Evolutionary conservation across 495 filamentous ascomycete genomes (phyloP).

Genomic region (Trichoderma asperelloides): DNA sequence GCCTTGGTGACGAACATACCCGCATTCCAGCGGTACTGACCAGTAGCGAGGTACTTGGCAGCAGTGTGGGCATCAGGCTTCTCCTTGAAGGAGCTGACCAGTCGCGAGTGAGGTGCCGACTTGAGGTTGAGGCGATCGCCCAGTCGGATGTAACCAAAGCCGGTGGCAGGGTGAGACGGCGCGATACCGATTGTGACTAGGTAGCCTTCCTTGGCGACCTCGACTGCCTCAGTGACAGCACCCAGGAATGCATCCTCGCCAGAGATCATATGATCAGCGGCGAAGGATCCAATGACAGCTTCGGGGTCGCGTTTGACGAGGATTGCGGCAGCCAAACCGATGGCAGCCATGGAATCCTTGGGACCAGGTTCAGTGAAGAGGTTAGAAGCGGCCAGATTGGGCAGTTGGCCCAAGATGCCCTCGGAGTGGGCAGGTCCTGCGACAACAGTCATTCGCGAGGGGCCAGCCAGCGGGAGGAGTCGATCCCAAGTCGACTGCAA

Average conservation of each 20-base stretch:
- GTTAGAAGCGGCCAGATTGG: neutral
- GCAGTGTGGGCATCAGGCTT: slow-evolving; percentile 1
- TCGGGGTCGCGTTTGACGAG: neutral
- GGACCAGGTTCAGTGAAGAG: slow-evolving; percentile 1
- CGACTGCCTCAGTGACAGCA: neutral
- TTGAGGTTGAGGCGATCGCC: neutral
- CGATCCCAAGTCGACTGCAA: slow-evolving; percentile 1
- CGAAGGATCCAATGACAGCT: neutral
- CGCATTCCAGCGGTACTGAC: slow-evolving; percentile 4
- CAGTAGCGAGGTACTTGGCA: slow-evolving; percentile 4
- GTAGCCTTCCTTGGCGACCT: slow-evolving; percentile 1
- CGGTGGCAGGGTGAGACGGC: neutral
- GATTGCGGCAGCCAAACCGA: neutral
- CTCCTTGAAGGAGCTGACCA: slow-evolving; percentile 5
- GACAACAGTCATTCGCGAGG: neutral
- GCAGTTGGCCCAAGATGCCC: slow-evolving; percentile 1
- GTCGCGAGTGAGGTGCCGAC: neutral
- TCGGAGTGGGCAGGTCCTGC: neutral
- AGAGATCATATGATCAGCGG: neutral
- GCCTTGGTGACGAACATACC: slow-evolving; percentile 6
- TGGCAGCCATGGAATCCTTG: slow-evolving; percentile 4
- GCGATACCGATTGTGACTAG: neutral
- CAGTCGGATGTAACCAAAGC: neutral
- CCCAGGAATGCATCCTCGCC: neutral
- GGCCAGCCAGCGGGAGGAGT: neutral